Percentiles rank a stretch among this genome's conserved stretches.
phyloP scores from a whole-genome alignment of 495 filamentous ascomycete genomes.

The Podospora bellae-mahoneyi region DNA sequence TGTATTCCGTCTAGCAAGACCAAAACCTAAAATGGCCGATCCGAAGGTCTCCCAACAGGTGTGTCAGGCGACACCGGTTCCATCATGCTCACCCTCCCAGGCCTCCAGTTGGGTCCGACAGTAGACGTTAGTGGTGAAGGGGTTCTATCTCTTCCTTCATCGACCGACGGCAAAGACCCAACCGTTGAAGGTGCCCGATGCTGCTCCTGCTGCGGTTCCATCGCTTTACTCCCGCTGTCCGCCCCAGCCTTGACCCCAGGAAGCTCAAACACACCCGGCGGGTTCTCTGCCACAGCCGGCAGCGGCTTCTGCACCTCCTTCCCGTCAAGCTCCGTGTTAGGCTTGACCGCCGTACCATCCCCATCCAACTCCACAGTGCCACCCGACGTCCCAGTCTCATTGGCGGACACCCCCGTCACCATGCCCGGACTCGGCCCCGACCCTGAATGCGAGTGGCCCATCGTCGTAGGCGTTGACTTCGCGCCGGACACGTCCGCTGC shows the following conservation, averaged over 20 bases:
- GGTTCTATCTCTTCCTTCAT: background rate
- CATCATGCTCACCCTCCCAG: background rate
- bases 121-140: background rate
- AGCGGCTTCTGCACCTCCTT: conserved; percentile 13
- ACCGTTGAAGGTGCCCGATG: background rate
- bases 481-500: conserved; percentile 16
- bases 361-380: conserved; percentile 27
- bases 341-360: conserved; percentile 12
- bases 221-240: conserved; percentile 1
- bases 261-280: conserved; percentile 18
- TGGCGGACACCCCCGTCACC: background rate
- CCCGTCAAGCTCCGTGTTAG: conserved; percentile 20
- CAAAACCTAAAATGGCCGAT: background rate
- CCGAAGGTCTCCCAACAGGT: background rate
- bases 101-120: conserved; percentile 1
- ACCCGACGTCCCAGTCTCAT: background rate
- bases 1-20: background rate
- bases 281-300: conserved; percentile 13
- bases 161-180: background rate
- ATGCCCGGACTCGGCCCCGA: conserved; percentile 5
- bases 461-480: conserved; percentile 5
- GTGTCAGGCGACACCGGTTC: background rate
- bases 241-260: conserved; percentile 5
- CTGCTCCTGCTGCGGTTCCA: background rate
- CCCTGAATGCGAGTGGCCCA: conserved; percentile 10